Evolutionary conservation across 139 green algal genomes (phyloP).

Genomic region (Chlorella sp.): DNA sequence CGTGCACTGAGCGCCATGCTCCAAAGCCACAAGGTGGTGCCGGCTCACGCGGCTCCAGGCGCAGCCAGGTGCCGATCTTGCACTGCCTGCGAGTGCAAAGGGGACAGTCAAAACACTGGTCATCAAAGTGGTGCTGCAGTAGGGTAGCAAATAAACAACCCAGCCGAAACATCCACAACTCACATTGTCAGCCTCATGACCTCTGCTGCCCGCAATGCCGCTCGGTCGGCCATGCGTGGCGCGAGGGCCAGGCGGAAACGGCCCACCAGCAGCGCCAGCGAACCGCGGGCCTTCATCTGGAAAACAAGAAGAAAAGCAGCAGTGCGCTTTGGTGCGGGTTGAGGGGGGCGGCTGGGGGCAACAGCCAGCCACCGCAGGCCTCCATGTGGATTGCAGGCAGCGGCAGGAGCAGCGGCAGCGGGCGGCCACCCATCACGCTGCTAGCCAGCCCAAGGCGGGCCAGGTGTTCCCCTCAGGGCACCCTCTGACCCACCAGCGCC

Average conservation of each 20-base stretch:
- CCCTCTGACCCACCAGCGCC: not conserved
- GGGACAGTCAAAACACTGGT: too few relatives aligned
- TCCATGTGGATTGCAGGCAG: not conserved
- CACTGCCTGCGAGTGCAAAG: not conserved
- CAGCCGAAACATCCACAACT: too few relatives aligned
- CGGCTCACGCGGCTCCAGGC: slow-evolving; percentile 9
- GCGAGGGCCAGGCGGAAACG: not conserved
- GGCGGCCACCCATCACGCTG: not conserved
- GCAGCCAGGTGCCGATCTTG: not conserved
- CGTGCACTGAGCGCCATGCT: too few relatives aligned
- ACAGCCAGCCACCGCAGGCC: too few relatives aligned
- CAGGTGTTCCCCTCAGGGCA: not conserved
- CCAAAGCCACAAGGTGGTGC: too few relatives aligned
- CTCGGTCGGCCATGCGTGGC: not conserved
- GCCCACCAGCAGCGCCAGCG: slow-evolving; percentile 9
- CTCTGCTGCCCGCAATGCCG: not conserved
- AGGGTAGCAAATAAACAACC: too few relatives aligned
- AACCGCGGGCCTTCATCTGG: not conserved
- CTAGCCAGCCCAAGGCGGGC: not conserved
- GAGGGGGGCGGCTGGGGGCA: not conserved
- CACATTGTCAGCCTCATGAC: slow-evolving; percentile 26
- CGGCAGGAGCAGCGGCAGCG: not conserved
- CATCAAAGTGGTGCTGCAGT: too few relatives aligned
- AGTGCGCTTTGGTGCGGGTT: not conserved
- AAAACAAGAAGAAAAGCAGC: not conserved